Percentiles rank a stretch among this genome's conserved stretches.
Evolutionary conservation across 192 early-diverging fungal species (phyloP).

Genomic region (Entomortierella lignicola): DNA sequence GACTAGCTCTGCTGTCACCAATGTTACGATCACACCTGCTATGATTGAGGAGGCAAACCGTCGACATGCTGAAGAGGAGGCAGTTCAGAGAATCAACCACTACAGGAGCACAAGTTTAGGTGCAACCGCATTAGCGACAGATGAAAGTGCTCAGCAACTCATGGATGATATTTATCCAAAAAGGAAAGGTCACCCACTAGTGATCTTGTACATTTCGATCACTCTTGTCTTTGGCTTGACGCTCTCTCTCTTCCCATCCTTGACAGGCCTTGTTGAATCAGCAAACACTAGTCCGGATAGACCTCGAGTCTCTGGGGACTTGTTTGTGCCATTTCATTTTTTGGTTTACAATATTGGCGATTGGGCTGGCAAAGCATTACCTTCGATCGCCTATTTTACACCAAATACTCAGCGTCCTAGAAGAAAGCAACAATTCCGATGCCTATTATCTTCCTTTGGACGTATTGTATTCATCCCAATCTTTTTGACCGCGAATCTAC

Average conservation of each 20-base stretch:
- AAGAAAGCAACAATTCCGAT: conserved; percentile 51
- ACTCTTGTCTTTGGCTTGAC: conserved; percentile 74
- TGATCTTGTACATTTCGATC: conserved; percentile 60
- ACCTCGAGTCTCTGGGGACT: conserved; percentile 55
- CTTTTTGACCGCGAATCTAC: conserved; percentile 77
- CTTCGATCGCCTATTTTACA: conserved; percentile 58
- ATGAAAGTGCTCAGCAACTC: conserved; percentile 24
- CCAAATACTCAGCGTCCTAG: conserved; percentile 61
- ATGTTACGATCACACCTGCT: conserved; percentile 41
- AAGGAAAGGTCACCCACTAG: conserved; percentile 36
- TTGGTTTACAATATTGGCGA: conserved; percentile 79
- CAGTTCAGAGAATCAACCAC: conserved; percentile 24
- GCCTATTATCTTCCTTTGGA: conserved; percentile 57
- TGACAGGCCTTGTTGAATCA: conserved; percentile 76
- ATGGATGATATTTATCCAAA: conserved; percentile 48
- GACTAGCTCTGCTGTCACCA: conserved; percentile 26
- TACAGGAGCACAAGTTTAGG: conserved; percentile 28
- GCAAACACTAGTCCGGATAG: conserved; percentile 56
- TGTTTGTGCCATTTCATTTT: conserved; percentile 81
- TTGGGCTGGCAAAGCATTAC: conserved; percentile 71
- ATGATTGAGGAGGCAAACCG: conserved; percentile 45
- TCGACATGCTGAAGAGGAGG: conserved; percentile 21
- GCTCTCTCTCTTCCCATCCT: conserved; percentile 77
- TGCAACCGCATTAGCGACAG: conserved; percentile 21
- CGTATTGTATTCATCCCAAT: conserved; percentile 73